phyloP scores from a whole-genome alignment of 495 filamentous ascomycete genomes.

The Acidomyces sp. region DNA sequence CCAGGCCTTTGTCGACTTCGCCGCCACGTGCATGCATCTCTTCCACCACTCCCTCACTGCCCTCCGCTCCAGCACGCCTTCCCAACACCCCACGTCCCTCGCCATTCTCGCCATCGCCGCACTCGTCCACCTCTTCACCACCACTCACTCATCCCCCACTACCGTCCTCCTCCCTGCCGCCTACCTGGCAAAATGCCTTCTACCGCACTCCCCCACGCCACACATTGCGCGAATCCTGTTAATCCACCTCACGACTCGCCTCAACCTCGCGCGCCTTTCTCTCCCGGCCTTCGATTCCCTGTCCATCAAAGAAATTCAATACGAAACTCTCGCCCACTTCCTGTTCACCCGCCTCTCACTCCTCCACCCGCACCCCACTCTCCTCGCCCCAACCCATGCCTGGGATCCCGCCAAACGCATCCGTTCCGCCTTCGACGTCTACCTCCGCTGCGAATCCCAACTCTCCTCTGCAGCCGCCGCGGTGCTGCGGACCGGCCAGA shows the following conservation, averaged over 20 bases:
- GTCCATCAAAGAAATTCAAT: slow-evolving; percentile 17
- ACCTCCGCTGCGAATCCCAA: slow-evolving; percentile 9
- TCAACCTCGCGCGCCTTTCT: slow-evolving; percentile 16
- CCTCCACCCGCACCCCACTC: slow-evolving; percentile 11
- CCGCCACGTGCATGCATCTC: slow-evolving; percentile 15
- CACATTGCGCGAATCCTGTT: slow-evolving; percentile 15
- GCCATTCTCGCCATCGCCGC: slow-evolving; percentile 18
- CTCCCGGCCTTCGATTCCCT: slow-evolving; percentile 14
- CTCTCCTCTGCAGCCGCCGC: slow-evolving; percentile 11
- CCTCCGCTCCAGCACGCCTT: background rate
- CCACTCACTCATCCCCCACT: background rate
- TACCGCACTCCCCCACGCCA: slow-evolving; percentile 7
- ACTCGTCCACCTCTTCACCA: slow-evolving; percentile 7
- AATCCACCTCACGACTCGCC: slow-evolving; percentile 18
- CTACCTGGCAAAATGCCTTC: slow-evolving; percentile 8
- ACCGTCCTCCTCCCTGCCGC: slow-evolving; percentile 13
- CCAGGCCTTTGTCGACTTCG: slow-evolving; percentile 4
- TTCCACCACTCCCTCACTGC: slow-evolving; percentile 4
- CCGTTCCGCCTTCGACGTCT: slow-evolving; percentile 2
- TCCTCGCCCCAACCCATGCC: background rate
- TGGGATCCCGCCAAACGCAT: slow-evolving; percentile 5
- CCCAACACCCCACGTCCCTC: slow-evolving; percentile 4
- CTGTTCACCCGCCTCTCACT: slow-evolving; percentile 19
- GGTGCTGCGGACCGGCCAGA: slow-evolving; percentile 12
- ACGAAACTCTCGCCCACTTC: slow-evolving; percentile 19